A percentile compares a stretch with the other conserved stretches of the same genome.
These are phyloP conservation scores for Dothideomycetes sp. DNA, from an alignment of 2,329 filamentous ascomycete genomes.

Conservation along the genomic window DNA sequence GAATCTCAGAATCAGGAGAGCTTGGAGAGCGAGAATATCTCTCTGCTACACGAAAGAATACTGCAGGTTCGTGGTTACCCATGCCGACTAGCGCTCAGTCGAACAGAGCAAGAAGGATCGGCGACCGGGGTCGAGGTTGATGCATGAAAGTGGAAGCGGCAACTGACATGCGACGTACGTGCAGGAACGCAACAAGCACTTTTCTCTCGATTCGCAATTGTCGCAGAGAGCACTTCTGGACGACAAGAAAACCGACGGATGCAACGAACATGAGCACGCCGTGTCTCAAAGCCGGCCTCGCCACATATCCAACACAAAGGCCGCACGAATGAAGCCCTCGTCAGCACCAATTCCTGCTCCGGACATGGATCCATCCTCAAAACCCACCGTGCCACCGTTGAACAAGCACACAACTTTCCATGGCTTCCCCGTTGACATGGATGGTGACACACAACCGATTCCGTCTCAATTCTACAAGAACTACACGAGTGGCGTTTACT, in stretches of 20 bases:
- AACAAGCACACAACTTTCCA: conserved; percentile 28
- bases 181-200: conserved; percentile 3
- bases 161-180: background rate
- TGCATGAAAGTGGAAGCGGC: background rate
- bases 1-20: conserved; percentile 12
- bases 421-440: conserved; percentile 25
- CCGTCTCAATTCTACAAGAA: conserved; percentile 38
- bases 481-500: conserved; percentile 29
- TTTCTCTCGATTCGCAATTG: background rate
- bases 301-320: conserved; percentile 10
- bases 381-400: conserved; percentile 8
- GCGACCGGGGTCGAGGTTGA: conserved; percentile 1
- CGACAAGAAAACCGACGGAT: no score
- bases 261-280: background rate
- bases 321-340: conserved; percentile 9
- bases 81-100: background rate
- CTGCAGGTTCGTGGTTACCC: conserved; percentile 10
- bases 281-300: background rate
- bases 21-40: conserved; percentile 14
- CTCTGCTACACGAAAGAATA: conserved; percentile 11
- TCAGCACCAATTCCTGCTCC: conserved; percentile 8
- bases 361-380: conserved; percentile 8
- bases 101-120: background rate
- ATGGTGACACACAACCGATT: conserved; percentile 38
- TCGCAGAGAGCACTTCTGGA: background rate